Base-by-base conservation (phyloP, 495 filamentous ascomycete genomes). In the Trichodelitschia bisporula region DNA sequence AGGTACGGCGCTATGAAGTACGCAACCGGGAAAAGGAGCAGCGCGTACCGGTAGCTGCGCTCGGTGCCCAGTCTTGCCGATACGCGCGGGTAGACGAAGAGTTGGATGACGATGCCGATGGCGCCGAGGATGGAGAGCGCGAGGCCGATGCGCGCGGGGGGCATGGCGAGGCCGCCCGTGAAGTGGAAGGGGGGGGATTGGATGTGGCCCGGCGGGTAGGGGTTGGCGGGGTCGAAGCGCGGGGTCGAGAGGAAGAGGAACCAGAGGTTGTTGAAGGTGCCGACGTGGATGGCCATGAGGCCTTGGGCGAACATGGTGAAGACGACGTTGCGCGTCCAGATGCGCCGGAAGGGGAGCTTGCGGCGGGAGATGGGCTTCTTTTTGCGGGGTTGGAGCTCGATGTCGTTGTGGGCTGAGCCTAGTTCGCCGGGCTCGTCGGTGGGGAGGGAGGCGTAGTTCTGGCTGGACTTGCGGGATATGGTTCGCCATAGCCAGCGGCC, bases 241-340 rank as follows among this genome's bases (percentile, higher is more conserved):
- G 74, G 71, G 2, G 66, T 66, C 5, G 69, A 71, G 30, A 84
- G 53, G 44, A 74, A 77, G 15, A 75, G 59, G 29, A 72, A 75
- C 27, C 72, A 72, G 40, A 82, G 57, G 28, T 70, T 60, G 48
- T 71, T 74, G 56, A 77, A 84, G 4, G 75, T 69, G 20, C 69
- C 64, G 19, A 71, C 67, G 45, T 84, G 77, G 37, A 77, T 56
- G n/a, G 69, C 64, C 11, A 83, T 54, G 5, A 78, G 54, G 23
- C 61, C 65, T 19, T 78, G 70, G 3, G 60, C 57, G 19, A 75
- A 40, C 1, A 80, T 49, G 0, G 72, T 72, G 4, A 61, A 46
- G 14, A 70, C 35, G 4, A 78, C 58, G 26, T 71, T 69, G 11
- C 50, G 52, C 0, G 71, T 72, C 52, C 64, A 73, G 19, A 76